Conservation (phyloP, 495 filamentous ascomycete genomes). For the Lophiostoma macrostomum region DNA sequence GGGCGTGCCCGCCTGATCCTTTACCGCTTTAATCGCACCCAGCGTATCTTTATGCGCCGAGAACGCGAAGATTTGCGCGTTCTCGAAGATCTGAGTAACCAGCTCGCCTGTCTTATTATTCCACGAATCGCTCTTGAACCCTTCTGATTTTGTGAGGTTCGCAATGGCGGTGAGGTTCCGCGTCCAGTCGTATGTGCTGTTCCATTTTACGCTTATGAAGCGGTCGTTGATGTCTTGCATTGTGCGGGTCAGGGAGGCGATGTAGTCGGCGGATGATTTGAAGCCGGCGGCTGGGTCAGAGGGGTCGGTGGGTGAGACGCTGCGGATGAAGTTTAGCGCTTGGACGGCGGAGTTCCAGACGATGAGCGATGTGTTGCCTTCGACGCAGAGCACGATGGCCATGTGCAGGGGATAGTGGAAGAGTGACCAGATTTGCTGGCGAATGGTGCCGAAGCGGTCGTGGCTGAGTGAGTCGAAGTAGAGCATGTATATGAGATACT, state of each 20-base stretch:
- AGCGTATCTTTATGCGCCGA: not conserved
- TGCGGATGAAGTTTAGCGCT: not conserved
- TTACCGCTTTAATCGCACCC: not conserved
- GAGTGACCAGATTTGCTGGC: conserved; percentile 11
- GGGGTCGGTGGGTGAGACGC: not conserved
- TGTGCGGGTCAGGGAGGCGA: not conserved
- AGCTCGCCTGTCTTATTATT: not conserved
- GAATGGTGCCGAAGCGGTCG: conserved; percentile 7
- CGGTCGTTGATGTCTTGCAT: not conserved
- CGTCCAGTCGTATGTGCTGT: not conserved
- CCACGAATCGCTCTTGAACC: not conserved
- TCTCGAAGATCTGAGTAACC: not conserved
- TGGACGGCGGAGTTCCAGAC: conserved; percentile 1
- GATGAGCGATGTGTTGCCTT: conserved; percentile 3
- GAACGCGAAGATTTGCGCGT: conserved; percentile 1
- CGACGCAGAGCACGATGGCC: conserved; percentile 4
- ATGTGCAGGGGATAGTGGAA: conserved; percentile 16
- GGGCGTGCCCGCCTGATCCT: not conserved
- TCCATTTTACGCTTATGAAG: not conserved
- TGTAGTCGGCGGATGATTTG: not conserved
- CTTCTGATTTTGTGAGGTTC: not conserved
- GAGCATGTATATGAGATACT: conserved; percentile 11
- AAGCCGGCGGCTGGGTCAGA: not conserved
- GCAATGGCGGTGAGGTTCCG: not conserved
- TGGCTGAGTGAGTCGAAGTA: conserved; percentile 9